Evolutionary conservation across 2,329 filamentous ascomycete genomes (phyloP).

Genomic region (Aspergillus niger): DNA sequence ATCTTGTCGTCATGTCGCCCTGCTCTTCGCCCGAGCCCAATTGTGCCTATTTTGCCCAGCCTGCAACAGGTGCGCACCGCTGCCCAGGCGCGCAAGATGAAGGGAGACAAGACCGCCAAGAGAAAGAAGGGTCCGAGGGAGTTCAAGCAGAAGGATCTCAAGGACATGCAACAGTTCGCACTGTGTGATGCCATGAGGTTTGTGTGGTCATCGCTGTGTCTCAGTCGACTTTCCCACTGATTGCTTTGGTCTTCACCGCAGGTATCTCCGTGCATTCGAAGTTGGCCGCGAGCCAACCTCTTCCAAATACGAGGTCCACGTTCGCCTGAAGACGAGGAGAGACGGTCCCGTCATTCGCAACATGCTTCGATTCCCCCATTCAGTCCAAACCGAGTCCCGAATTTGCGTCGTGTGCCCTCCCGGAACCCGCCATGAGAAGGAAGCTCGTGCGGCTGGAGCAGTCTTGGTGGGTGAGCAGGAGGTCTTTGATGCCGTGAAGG

Average conservation of each 20-base stretch:
- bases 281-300: constrained; percentile 74
- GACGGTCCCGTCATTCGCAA: constrained; percentile 86
- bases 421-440: constrained; percentile 69
- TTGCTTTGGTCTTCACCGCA: constrained; percentile 40
- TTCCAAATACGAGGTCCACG: constrained; percentile 84
- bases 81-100: constrained; percentile 38
- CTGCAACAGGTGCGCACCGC: constrained; percentile 41
- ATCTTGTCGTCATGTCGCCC: constrained; percentile 37
- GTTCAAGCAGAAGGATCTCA: constrained; percentile 65
- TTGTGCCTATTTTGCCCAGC: constrained; percentile 33
- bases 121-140: constrained; percentile 67
- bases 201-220: constrained; percentile 15
- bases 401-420: constrained; percentile 93
- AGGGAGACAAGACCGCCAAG: constrained; percentile 58
- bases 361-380: constrained; percentile 83
- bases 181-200: constrained; percentile 90
- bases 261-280: constrained; percentile 89
- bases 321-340: constrained; percentile 80
- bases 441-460: constrained; percentile 77
- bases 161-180: constrained; percentile 70
- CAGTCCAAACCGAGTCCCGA: constrained; percentile 82
- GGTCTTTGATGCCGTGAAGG: constrained; percentile 76
- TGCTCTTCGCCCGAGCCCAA: constrained; percentile 31
- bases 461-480: constrained; percentile 81
- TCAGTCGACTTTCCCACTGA: constrained; percentile 18